Base-by-base conservation (phyloP, 805 yeast species). In the Phaffomyces opuntiae region DNA sequence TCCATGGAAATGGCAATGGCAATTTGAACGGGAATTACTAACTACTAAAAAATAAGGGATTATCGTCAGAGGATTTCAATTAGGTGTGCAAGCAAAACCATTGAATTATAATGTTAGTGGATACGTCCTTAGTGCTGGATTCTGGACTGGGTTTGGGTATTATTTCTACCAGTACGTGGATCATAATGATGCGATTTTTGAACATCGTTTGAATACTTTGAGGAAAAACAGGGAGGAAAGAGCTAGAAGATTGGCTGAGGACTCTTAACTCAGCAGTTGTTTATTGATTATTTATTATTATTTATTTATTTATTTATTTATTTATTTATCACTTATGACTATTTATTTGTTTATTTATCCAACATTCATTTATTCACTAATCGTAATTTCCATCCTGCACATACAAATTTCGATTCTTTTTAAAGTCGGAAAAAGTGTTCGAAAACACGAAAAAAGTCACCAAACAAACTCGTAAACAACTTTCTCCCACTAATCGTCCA, bases 81-180 rank as follows among this genome's bases (percentile, higher is more conserved):
- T 67, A 47, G 76, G 75, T 33, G 58, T 73, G 29, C 61, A 69
- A 53, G 66, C 69, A 50, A 66, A 65, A 46, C 72, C 75, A 27
- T 54, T 66, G 47, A 46, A 60, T 6, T 58, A 59, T 47, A 60
- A 64, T 43, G 73, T 71, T 40, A 43, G 63, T 48, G 76, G 73
- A 16, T 72, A 67, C 48, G 63, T 65, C 5, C 65, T 62, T 46
- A 70, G 75, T 16, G 75, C 70, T n/a, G 72, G 65, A 7, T 59
- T 67, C 47, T 70, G 75, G 70, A 63, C 67, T 5, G 73, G 65
- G 2, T 43, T 70, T 31, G 77, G 77, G 0, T 69, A 69, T 47
- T 50, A 49, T 4, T 70, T 67, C 51, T 64, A 67, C 48, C 45
- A 57, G 37, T 59, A 70, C 62, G 68, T 62, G 38, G 72, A 68